phyloP scores from a whole-genome alignment of 164 flowering plant genomes.

The Malania oleifera region DNA sequence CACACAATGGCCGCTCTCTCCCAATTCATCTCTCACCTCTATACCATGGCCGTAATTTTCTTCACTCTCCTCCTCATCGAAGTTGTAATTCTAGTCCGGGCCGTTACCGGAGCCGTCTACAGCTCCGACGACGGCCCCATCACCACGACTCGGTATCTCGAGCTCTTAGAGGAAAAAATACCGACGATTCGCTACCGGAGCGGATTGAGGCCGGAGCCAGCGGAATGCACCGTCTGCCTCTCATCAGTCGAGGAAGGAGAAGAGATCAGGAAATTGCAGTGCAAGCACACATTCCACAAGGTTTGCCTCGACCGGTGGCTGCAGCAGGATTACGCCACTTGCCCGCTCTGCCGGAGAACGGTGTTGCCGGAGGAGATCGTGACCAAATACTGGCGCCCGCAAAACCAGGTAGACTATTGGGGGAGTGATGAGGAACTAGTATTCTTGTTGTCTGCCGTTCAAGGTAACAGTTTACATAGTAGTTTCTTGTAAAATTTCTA shows the following conservation, averaged over 20 bases:
- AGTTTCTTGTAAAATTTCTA: no score
- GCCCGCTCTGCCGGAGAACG: neutral
- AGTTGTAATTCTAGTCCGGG: neutral
- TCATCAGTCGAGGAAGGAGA: neutral
- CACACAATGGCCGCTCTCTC: conserved; percentile 2
- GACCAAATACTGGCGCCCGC: neutral
- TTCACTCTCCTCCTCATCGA: conserved; percentile 2
- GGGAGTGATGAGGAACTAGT: neutral
- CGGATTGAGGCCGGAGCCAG: neutral
- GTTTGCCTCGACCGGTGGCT: neutral
- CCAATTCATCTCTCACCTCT: neutral
- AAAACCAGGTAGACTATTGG: neutral
- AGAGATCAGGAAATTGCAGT: neutral
- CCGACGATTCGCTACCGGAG: neutral
- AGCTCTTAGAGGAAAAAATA: neutral
- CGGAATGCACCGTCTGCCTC: neutral
- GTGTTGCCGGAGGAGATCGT: neutral
- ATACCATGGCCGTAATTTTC: neutral
- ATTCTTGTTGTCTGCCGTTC: neutral
- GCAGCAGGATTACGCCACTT: neutral
- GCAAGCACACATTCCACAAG: neutral
- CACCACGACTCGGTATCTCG: neutral
- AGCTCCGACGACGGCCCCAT: neutral
- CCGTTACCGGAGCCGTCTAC: neutral
- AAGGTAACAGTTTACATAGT: neutral